Conservation (phyloP, 2,329 filamentous ascomycete genomes). For the Allantophomopsis cytisporea region DNA sequence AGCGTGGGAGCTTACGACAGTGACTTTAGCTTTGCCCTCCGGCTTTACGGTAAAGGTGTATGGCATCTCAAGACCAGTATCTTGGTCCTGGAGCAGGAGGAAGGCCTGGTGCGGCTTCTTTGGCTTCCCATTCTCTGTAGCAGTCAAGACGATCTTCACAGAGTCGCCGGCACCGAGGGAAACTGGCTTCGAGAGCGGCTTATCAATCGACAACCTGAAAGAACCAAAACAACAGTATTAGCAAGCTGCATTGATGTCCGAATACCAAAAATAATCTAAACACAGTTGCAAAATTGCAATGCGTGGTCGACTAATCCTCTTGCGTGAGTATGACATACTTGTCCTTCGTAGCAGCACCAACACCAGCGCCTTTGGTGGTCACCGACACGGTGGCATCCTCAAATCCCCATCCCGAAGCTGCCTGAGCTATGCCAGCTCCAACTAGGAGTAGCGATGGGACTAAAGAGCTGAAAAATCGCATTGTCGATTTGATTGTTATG, state of each 20-base stretch:
- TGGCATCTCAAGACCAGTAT: constrained; percentile 70
- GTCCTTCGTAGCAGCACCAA: constrained; percentile 36
- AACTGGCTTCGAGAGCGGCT: constrained; percentile 42
- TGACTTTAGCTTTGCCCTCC: constrained; percentile 71
- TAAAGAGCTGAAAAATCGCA: constrained; percentile 26
- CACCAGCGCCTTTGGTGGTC: constrained; percentile 42
- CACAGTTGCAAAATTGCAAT: too few relatives aligned
- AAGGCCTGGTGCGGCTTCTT: constrained; percentile 93
- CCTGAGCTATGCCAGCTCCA: constrained; percentile 23
- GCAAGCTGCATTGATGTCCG: too few relatives aligned
- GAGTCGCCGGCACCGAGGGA: constrained; percentile 54
- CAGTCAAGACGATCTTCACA: constrained; percentile 71
- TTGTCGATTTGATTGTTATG: constrained; percentile 10
- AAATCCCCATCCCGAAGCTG: constrained; percentile 53
- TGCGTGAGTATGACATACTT: constrained; percentile 35
- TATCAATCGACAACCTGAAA: constrained; percentile 14
- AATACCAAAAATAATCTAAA: too few relatives aligned
- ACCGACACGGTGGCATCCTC: constrained; percentile 58
- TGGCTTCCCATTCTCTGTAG: constrained; percentile 62
- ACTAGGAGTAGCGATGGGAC: constrained; percentile 25
- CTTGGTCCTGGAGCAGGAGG: constrained; percentile 63
- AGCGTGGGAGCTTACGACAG: constrained; percentile 51
- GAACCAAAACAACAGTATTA: not conserved
- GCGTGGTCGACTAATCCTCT: not conserved
- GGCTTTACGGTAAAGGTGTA: constrained; percentile 78